Base-by-base conservation (phyloP, 495 filamentous ascomycete genomes). In the Neurospora africana region DNA sequence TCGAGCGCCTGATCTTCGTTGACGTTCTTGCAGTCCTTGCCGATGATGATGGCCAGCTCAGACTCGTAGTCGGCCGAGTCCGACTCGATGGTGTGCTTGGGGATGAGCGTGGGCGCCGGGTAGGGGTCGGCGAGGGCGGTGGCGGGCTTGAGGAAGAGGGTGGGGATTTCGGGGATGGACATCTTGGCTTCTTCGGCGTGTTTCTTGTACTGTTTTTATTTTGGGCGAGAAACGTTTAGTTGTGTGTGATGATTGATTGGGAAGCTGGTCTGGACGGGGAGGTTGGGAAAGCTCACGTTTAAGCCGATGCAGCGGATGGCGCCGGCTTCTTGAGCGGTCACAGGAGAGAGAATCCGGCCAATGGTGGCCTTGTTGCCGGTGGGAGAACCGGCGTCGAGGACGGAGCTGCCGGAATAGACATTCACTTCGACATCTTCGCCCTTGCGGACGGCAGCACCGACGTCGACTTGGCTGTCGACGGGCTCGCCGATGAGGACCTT, bases 401-500 rank as follows among this genome's bases (percentile, higher is more conserved):
- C 83, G 0, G 89, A 90, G 21, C 75, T 79, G 35, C 88, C 88
- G 40, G 84, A 86, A 79, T 86, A 90, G 0, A 84, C 78, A 5
- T 82, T 81, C 30, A 89, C 85, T 15, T 83, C 70, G 69, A 90
- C 87, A 72, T 88, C 85, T 70, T 87, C 78, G 44, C 86, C 85
- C 67, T 85, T 82, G 72, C 84, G 84, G 27, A 88, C 79, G 11
- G 87, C 87, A 68, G 85, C 75, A 65, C 87, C 88, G 33, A 90
- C 83, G 72, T 90, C 86, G 37, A 89, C 71, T 15, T 83, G 73
- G 10, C 79, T 74, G 73, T 88, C 83, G 30, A 84, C 78, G 19
- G 88, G 88, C 78, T 90, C 84, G 39, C 87, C 87, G 75, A 89
- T 86, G 53, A 89, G 78, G 72, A 87, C 77, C 71, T 82, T 85